Percentiles rank a stretch among this genome's conserved stretches.
These are phyloP conservation scores for Citrus hindsii DNA, from an alignment of 345 rosid genomes.

Conservation along the genomic window DNA sequence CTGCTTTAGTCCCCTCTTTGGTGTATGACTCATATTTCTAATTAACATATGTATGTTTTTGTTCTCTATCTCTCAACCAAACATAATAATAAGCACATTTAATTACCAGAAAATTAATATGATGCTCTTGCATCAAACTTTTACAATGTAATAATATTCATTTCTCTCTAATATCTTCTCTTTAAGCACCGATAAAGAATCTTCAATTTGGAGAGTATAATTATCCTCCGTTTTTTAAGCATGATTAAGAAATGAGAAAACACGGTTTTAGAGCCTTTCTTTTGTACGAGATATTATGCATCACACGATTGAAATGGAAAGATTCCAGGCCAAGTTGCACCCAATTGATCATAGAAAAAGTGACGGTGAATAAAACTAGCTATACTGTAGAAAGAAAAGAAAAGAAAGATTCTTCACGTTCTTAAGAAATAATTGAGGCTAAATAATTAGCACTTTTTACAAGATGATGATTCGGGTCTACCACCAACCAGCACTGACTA, in stretches of 20 bases:
- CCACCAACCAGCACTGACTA: not conserved
- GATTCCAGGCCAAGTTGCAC: not conserved
- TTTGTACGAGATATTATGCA: slow-evolving; percentile 1
- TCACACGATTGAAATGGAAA: not conserved
- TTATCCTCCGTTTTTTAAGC: no score
- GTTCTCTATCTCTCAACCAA: no score
- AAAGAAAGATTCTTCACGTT: slow-evolving; percentile 4
- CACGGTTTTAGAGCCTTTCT: not conserved
- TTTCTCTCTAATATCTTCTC: no score
- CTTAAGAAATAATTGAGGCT: not conserved
- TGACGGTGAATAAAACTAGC: not conserved
- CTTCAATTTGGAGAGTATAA: not conserved
- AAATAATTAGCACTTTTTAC: not conserved
- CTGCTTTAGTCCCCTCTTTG: no score
- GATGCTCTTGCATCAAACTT: no score
- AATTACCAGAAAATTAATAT: no score
- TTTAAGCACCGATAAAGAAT: not conserved
- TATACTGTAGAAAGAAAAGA: not conserved
- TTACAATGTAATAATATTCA: no score
- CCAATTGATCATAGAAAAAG: not conserved
- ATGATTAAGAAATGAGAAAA: not conserved
- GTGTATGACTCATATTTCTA: no score
- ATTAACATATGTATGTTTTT: no score
- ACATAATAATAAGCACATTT: no score
- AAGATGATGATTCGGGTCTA: not conserved